Conservation (phyloP, 176 grass and related monocot genomes). For the Eleusine indica region DNA sequence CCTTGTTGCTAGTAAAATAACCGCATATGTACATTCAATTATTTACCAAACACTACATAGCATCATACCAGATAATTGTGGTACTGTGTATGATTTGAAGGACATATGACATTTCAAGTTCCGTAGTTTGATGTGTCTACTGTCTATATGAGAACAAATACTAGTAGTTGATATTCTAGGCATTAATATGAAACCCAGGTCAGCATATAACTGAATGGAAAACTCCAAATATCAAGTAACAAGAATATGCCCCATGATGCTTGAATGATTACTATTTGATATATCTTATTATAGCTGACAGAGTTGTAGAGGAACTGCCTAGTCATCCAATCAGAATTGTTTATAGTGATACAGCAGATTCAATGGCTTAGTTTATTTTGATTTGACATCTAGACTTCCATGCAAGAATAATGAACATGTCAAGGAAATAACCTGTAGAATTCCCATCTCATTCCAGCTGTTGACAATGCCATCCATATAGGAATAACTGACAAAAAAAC, state of each 20-base stretch:
- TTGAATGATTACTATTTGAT: not conserved
- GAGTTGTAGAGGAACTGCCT: slow-evolving; percentile 9
- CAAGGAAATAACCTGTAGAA: slow-evolving; percentile 73
- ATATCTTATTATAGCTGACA: slow-evolving; percentile 15
- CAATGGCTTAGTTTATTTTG: not conserved
- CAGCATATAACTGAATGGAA: not conserved
- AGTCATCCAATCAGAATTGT: not conserved
- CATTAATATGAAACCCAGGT: slow-evolving; percentile 20
- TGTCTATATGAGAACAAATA: not conserved
- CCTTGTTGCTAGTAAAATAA: not conserved
- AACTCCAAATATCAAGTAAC: not conserved
- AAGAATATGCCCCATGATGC: slow-evolving; percentile 16
- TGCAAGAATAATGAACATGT: slow-evolving; percentile 32
- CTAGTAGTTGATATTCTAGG: not conserved
- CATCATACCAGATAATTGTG: not conserved
- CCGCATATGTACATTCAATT: slow-evolving; percentile 9
- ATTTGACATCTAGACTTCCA: slow-evolving; percentile 11
- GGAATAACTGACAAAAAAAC: slow-evolving; percentile 97
- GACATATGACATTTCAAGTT: not conserved
- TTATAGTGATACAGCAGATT: not conserved
- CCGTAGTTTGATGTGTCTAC: not conserved
- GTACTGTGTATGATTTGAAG: not conserved
- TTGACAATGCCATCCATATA: slow-evolving; percentile 99
- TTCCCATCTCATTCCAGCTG: slow-evolving; percentile 97
- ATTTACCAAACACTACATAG: slow-evolving; percentile 3